These are phyloP conservation scores for Aureobasidium melanogenum DNA, from an alignment of 2,329 filamentous ascomycete genomes.

Conservation along the genomic window DNA sequence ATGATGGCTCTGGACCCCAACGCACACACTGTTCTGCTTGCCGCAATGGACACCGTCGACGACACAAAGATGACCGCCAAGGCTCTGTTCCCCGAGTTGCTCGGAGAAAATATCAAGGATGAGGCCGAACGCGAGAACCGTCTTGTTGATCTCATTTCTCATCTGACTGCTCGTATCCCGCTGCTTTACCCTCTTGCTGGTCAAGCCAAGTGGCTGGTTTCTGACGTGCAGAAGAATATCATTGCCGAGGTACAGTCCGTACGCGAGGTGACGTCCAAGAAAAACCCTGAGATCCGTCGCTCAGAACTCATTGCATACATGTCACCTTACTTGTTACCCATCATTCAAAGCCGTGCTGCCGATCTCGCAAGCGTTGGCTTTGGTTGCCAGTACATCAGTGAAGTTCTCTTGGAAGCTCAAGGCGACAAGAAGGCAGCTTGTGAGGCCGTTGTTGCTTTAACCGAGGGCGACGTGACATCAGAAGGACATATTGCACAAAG, in stretches of 20 bases:
- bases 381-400: constrained; percentile 77
- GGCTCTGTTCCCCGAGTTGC: constrained; percentile 75
- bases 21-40: constrained; percentile 72
- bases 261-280: constrained; percentile 81
- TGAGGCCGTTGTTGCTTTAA: constrained; percentile 49
- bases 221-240: constrained; percentile 54
- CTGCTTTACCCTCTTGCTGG: constrained; percentile 74
- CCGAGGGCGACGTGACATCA: constrained; percentile 30
- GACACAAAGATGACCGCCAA: constrained; percentile 86
- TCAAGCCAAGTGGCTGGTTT: constrained; percentile 54
- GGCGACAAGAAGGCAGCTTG: constrained; percentile 72
- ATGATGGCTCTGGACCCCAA: constrained; percentile 72
- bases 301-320: constrained; percentile 67
- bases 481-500: constrained; percentile 53
- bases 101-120: constrained; percentile 53
- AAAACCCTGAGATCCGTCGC: constrained; percentile 68
- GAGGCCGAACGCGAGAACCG: constrained; percentile 38
- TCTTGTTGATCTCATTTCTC: constrained; percentile 57
- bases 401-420: constrained; percentile 66
- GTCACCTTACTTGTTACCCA: constrained; percentile 64
- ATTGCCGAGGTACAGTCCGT: constrained; percentile 71
- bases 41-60: constrained; percentile 85
- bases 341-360: constrained; percentile 59
- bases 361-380: constrained; percentile 67
- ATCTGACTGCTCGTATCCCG: constrained; percentile 55